Evolutionary conservation across 176 grass and related monocot genomes (phyloP).

Genomic region (Phoenix roebelenii): DNA sequence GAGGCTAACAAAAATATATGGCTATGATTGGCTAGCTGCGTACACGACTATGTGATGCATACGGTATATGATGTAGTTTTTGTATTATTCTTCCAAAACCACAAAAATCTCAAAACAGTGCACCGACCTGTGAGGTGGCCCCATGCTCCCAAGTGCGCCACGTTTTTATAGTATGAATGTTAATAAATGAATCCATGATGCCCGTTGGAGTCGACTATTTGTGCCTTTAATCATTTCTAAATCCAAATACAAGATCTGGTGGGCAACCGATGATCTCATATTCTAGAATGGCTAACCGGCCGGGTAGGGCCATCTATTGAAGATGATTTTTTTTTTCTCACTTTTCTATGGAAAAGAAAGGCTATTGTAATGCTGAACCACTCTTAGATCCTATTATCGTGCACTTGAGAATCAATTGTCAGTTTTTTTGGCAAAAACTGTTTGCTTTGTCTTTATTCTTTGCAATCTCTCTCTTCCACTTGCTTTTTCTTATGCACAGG

Average conservation of each 20-base stretch:
- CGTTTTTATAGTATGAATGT: conserved; percentile 12
- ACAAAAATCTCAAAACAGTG: too few relatives aligned
- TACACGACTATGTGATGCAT: too few relatives aligned
- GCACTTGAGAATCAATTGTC: conserved; percentile 9
- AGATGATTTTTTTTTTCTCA: not conserved
- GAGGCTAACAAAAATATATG: too few relatives aligned
- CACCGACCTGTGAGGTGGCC: not conserved
- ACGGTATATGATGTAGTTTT: too few relatives aligned
- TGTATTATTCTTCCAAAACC: too few relatives aligned
- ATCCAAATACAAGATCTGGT: conserved; percentile 14
- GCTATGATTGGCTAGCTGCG: too few relatives aligned
- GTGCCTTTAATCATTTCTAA: conserved; percentile 14
- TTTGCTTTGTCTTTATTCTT: too few relatives aligned
- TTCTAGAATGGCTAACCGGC: not conserved
- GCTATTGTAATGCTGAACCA: not conserved
- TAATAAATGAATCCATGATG: conserved; percentile 12
- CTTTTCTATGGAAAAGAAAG: not conserved
- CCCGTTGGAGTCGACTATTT: not conserved
- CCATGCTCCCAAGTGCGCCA: conserved; percentile 1
- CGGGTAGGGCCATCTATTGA: not conserved
- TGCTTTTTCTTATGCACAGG: not conserved
- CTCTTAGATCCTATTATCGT: not conserved
- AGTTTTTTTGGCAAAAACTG: too few relatives aligned
- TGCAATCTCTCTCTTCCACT: too few relatives aligned
- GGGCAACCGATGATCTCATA: conserved; percentile 3